These are phyloP conservation scores for Peronospora farinosa DNA, from an alignment of 352 stramenopile species.

Conservation along the genomic window DNA sequence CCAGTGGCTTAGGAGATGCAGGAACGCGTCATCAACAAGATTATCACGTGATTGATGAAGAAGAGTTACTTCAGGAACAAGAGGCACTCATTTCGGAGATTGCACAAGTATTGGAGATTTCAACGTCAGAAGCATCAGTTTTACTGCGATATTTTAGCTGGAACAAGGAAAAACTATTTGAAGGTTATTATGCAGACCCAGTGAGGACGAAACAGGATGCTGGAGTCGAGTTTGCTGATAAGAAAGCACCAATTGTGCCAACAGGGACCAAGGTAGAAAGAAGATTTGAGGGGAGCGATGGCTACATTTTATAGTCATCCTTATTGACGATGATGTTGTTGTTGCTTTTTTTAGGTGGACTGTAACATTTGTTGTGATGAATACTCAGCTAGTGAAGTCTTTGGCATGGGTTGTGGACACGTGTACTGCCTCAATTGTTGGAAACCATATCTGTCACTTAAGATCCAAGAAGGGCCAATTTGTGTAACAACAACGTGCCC, in stretches of 20 bases:
- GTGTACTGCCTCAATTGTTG: constrained; percentile 92
- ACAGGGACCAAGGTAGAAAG: constrained; percentile 34
- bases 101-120: constrained; percentile 70
- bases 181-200: constrained; percentile 77
- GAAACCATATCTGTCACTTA: constrained; percentile 79
- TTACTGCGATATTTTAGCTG: constrained; percentile 81
- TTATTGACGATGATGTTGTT: constrained; percentile 7
- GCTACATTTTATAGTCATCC: neutral
- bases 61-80: constrained; percentile 71
- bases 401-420: constrained; percentile 95
- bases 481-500: constrained; percentile 94
- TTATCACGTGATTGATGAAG: constrained; percentile 81
- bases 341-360: constrained; percentile 37
- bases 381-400: constrained; percentile 56
- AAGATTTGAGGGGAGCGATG: neutral
- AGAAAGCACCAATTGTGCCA: constrained; percentile 29
- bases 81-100: constrained; percentile 60
- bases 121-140: constrained; percentile 49
- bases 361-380: constrained; percentile 95
- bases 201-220: constrained; percentile 45
- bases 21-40: constrained; percentile 33
- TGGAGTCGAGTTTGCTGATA: constrained; percentile 53
- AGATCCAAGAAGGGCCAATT: constrained; percentile 88
- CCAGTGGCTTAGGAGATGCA: constrained; percentile 29
- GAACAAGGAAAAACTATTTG: constrained; percentile 89